A percentile compares a stretch with the other conserved stretches of the same genome.
phyloP scores from a whole-genome alignment of 2,329 filamentous ascomycete genomes.

The Hypoxylon sp. region DNA sequence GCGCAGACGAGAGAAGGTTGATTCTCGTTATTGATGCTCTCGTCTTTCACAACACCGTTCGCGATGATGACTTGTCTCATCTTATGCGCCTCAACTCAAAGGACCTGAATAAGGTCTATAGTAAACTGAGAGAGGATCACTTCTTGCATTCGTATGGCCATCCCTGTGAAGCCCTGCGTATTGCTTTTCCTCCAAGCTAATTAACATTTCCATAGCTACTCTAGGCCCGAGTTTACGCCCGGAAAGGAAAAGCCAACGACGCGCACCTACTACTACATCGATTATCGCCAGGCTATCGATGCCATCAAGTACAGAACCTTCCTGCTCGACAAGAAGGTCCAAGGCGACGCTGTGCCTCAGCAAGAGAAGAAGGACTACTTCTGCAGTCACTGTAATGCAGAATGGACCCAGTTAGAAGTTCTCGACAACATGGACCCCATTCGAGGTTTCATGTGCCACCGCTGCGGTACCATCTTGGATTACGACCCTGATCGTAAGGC shows the following conservation, averaged over 20 bases:
- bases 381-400: slow-evolving; percentile 83
- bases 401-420: slow-evolving; percentile 93
- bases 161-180: slow-evolving; percentile 11
- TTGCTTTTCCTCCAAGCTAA: slow-evolving; percentile 13
- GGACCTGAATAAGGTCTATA: slow-evolving; percentile 90
- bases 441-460: slow-evolving; percentile 84
- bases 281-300: slow-evolving; percentile 94
- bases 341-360: slow-evolving; percentile 83
- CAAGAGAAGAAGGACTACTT: slow-evolving; percentile 93
- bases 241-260: slow-evolving; percentile 86
- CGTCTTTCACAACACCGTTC: slow-evolving; percentile 80
- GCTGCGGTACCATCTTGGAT: slow-evolving; percentile 76
- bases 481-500: slow-evolving; percentile 77
- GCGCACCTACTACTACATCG: slow-evolving; percentile 96
- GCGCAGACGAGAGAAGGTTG: slow-evolving; percentile 76
- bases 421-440: slow-evolving; percentile 78
- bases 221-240: slow-evolving; percentile 82
- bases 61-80: slow-evolving; percentile 89
- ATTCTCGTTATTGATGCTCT: slow-evolving; percentile 84
- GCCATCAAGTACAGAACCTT: slow-evolving; percentile 96
- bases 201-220: slow-evolving; percentile 66
- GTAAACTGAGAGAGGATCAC: slow-evolving; percentile 86
- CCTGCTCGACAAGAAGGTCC: slow-evolving; percentile 88
- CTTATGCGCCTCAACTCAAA: slow-evolving; percentile 92
- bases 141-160: slow-evolving; percentile 81